Base-by-base conservation (phyloP, 805 yeast species). In the Kodamaea restingae region DNA sequence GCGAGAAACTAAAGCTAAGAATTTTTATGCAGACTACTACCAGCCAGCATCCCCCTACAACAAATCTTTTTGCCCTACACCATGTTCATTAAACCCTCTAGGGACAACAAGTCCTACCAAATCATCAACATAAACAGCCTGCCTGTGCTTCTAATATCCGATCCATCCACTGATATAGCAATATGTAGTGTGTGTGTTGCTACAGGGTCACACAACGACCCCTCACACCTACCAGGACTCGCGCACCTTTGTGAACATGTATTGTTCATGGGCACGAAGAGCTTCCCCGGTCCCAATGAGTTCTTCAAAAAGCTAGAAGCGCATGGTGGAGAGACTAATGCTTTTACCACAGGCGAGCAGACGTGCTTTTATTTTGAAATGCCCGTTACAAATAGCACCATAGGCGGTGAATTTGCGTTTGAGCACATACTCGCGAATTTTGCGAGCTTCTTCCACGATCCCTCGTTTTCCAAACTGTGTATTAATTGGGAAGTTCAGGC, bases 181-280 rank as follows among this genome's bases (percentile, higher is more conserved):
- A 73, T 93, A 0, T 81, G 85, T 14, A 79, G 95, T 1, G 51
- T 91, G 5, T 76, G 86, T 27, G 87, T 88, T 2, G 81, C 81
- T 3, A 68, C 86, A 0, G 98, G 98, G 7, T 80, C 95, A 2
- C 81, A 80, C 51, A 70, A 80, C 34, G 97, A 91, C 48, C 91
- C 95, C 0, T 66, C 63, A 4, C 71, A 70, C 4, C 49, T 83
- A 1, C 79, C 79, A 0, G 98, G 98, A 0, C 54, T 91, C 26
- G 98, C 98, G 0, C 98, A 91, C 63, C 73, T 87, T 42, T 83
- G 95, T 50, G 96, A 88, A 53, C 96, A 88, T 56, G 68, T 84
- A 71, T 39, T 56, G 18, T 65, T 55, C 46, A 46, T 51, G 40
- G 84, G 82, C 2, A 75, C 84, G 0, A 76, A 72, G 48, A 60